Evolutionary conservation across 306 rosid genomes (phyloP).

Genomic region (Neltuma alba): DNA sequence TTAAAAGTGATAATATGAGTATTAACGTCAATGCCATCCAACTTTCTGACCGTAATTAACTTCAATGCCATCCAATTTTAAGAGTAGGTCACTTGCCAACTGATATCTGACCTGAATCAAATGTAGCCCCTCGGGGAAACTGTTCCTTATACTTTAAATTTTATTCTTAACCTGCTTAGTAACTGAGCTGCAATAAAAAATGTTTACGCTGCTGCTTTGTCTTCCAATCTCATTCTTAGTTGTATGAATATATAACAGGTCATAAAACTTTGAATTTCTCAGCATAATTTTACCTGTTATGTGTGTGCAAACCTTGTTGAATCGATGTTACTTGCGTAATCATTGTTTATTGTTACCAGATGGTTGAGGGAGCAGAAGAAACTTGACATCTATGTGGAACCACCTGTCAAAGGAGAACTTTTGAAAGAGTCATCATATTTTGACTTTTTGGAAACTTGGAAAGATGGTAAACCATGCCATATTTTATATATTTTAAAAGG

Average conservation of each 20-base stretch:
- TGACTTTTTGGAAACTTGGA: conserved; percentile 83
- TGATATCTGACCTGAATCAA: background rate
- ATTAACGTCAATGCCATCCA: background rate
- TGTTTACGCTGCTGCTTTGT: conserved; percentile 16
- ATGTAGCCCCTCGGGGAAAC: background rate
- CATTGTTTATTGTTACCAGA: conserved; percentile 48
- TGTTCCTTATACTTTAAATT: background rate
- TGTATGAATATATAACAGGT: conserved; percentile 16
- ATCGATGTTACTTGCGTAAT: conserved; percentile 26
- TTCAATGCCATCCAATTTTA: background rate
- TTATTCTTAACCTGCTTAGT: background rate
- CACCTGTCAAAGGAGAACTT: conserved; percentile 77
- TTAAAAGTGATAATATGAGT: background rate
- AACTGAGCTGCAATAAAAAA: conserved; percentile 4
- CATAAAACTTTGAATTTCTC: background rate
- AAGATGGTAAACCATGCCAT: conserved; percentile 65
- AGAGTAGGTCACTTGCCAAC: background rate
- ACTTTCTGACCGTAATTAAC: background rate
- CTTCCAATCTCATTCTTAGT: conserved; percentile 22
- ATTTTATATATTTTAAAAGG: conserved; percentile 24
- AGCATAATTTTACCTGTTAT: conserved; percentile 19
- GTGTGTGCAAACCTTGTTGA: conserved; percentile 3
- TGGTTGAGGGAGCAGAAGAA: conserved; percentile 85
- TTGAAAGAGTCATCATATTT: conserved; percentile 74
- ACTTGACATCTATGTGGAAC: conserved; percentile 80